Percentiles rank a stretch among this genome's conserved stretches.
phyloP scores from a whole-genome alignment of 2,329 filamentous ascomycete species.

The Scopulariopsis brevicaulis region DNA sequence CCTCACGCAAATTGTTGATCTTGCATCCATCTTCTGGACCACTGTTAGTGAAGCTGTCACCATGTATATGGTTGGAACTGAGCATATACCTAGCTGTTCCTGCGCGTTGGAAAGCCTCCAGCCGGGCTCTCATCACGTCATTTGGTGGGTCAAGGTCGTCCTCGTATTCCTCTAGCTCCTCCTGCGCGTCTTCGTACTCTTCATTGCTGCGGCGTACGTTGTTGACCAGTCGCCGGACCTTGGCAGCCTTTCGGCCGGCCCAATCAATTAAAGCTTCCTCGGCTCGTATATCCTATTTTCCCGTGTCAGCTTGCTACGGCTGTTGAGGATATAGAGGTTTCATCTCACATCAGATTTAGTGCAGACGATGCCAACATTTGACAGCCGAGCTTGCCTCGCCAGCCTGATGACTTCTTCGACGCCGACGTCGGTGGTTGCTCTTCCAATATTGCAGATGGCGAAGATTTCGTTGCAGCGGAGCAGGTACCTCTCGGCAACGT shows the following conservation, averaged over 20 bases:
- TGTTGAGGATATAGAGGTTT: background rate
- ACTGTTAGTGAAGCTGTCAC: background rate
- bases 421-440: constrained; percentile 27
- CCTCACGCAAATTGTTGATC: constrained; percentile 15
- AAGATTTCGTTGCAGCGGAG: constrained; percentile 34
- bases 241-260: constrained; percentile 10
- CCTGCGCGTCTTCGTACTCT: constrained; percentile 3
- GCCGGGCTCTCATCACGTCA: background rate
- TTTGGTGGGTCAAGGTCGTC: constrained; percentile 7
- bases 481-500: constrained; percentile 32
- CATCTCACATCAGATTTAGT: constrained; percentile 26
- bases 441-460: constrained; percentile 26
- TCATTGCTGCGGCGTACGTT: constrained; percentile 6
- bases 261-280: constrained; percentile 21
- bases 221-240: constrained; percentile 10
- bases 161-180: constrained; percentile 9
- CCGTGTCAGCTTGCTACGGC: background rate
- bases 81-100: background rate
- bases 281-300: constrained; percentile 17
- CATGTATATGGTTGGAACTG: background rate
- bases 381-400: constrained; percentile 21
- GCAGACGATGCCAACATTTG: constrained; percentile 30
- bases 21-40: constrained; percentile 6
- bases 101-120: constrained; percentile 2
- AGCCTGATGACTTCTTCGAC: constrained; percentile 27